A percentile compares a stretch with the other conserved stretches of the same genome.
Conservation (phyloP, 208 protist genomes). For the Leishmania braziliensis region DNA sequence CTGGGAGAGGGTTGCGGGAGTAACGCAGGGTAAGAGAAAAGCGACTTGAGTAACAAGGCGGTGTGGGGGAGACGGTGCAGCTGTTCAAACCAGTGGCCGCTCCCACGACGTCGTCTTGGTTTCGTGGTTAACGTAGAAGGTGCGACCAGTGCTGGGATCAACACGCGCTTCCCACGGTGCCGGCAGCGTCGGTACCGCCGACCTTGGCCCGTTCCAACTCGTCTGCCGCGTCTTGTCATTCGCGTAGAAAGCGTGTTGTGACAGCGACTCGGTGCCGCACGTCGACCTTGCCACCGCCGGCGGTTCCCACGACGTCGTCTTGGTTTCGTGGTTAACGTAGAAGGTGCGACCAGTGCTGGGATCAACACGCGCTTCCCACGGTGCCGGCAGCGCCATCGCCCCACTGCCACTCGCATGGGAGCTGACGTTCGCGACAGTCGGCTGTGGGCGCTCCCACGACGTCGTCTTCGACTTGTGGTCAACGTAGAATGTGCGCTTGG, state of each 20-base stretch:
- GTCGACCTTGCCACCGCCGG: constrained; percentile 9
- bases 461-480: constrained; percentile 56
- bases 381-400: background rate
- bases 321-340: constrained; percentile 80
- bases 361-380: constrained; percentile 53
- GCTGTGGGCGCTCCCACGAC: constrained; percentile 43
- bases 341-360: constrained; percentile 52
- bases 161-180: constrained; percentile 43
- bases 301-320: constrained; percentile 59
- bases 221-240: constrained; percentile 75
- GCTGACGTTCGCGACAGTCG: background rate
- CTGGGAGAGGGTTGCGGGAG: background rate
- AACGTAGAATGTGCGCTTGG: constrained; percentile 51
- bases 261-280: background rate
- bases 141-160: constrained; percentile 51
- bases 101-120: constrained; percentile 70
- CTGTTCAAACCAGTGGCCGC: constrained; percentile 20
- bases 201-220: constrained; percentile 47
- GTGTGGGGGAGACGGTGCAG: background rate
- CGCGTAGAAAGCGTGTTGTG: constrained; percentile 61
- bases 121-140: constrained; percentile 81
- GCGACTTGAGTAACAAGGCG: background rate
- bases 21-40: background rate
- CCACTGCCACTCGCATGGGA: constrained; percentile 1
- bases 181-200: constrained; percentile 4